Evolutionary conservation across 1,284 basidiomycete genomes (phyloP).

Genomic region (Waitea zeae): DNA sequence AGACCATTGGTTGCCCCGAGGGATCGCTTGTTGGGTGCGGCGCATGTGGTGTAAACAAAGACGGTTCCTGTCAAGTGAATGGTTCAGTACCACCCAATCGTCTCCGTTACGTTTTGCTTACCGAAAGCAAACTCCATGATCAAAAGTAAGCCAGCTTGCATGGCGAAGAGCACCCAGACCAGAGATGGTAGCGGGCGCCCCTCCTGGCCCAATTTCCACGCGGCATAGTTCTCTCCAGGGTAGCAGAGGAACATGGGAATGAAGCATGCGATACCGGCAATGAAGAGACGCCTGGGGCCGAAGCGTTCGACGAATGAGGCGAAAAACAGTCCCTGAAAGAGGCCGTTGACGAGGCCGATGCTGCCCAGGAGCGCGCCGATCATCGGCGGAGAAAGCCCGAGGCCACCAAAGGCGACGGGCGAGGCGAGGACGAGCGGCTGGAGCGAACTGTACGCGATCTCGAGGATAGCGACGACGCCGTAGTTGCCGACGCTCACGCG

Average conservation of each 20-base stretch:
- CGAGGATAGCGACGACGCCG: conserved; percentile 33
- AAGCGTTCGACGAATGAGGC: conserved; percentile 27
- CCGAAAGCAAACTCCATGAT: too few species aligned
- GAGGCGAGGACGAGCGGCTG: conserved; percentile 48
- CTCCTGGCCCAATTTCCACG: too few species aligned
- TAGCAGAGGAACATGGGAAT: conserved; percentile 34
- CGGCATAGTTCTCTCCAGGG: too few species aligned
- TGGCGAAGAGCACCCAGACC: too few species aligned
- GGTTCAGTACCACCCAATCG: too few species aligned
- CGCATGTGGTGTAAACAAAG: conserved; percentile 31
- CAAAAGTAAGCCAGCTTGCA: too few species aligned
- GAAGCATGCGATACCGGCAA: conserved; percentile 27
- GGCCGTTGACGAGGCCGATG: conserved; percentile 33
- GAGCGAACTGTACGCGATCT: conserved; percentile 34
- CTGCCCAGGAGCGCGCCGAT: conserved; percentile 25
- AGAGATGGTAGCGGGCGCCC: too few species aligned
- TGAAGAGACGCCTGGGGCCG: conserved; percentile 33
- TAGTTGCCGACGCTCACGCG: conserved; percentile 47
- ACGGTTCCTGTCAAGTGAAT: too few species aligned
- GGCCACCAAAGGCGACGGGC: conserved; percentile 38
- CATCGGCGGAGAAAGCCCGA: conserved; percentile 23
- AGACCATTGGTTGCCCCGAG: conserved; percentile 40
- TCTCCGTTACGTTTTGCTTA: too few species aligned
- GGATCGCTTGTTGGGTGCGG: conserved; percentile 17
- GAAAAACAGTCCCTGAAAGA: conserved; percentile 38